A percentile compares a stretch with the other conserved stretches of the same genome.
These are phyloP conservation scores for Apophysomyces ossiformis DNA, from an alignment of 371 early-diverging fungal species.

Conservation along the genomic window DNA sequence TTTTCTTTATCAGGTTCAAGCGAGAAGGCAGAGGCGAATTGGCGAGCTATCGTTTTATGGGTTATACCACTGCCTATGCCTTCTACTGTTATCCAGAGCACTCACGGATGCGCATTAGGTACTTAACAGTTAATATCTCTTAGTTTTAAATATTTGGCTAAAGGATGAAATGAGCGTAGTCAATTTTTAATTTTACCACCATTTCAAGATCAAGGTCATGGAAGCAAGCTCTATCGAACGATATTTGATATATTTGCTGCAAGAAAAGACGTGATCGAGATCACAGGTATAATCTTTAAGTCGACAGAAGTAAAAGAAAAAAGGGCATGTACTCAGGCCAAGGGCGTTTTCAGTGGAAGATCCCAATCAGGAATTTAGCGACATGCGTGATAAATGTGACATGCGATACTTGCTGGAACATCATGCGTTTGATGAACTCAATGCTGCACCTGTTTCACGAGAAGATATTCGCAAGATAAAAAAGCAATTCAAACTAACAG, in stretches of 20 bases:
- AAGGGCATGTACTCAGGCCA: not conserved
- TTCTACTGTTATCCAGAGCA: slow-evolving; percentile 85
- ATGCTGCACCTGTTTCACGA: slow-evolving; percentile 56
- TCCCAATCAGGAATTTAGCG: slow-evolving; percentile 87
- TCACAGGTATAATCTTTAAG: slow-evolving; percentile 49
- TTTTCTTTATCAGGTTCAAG: slow-evolving; percentile 30
- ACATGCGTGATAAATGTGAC: slow-evolving; percentile 87
- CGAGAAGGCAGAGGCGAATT: slow-evolving; percentile 26
- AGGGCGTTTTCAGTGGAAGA: slow-evolving; percentile 77
- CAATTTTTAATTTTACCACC: slow-evolving; percentile 93
- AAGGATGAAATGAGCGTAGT: slow-evolving; percentile 38
- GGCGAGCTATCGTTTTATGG: slow-evolving; percentile 72
- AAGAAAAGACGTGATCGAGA: slow-evolving; percentile 63
- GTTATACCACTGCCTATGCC: slow-evolving; percentile 81
- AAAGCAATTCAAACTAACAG: slow-evolving; percentile 61
- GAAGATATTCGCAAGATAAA: slow-evolving; percentile 50
- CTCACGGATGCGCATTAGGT: slow-evolving; percentile 82
- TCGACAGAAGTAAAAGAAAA: not conserved
- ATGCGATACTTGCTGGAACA: slow-evolving; percentile 62
- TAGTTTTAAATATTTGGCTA: not conserved
- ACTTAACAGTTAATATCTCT: slow-evolving; percentile 9
- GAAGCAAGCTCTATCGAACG: slow-evolving; percentile 72
- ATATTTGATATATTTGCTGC: slow-evolving; percentile 63
- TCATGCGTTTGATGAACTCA: slow-evolving; percentile 64
- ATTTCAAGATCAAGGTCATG: slow-evolving; percentile 85